These are phyloP conservation scores for Candida sanyiensis DNA, from an alignment of 805 yeast genomes.

Conservation along the genomic window DNA sequence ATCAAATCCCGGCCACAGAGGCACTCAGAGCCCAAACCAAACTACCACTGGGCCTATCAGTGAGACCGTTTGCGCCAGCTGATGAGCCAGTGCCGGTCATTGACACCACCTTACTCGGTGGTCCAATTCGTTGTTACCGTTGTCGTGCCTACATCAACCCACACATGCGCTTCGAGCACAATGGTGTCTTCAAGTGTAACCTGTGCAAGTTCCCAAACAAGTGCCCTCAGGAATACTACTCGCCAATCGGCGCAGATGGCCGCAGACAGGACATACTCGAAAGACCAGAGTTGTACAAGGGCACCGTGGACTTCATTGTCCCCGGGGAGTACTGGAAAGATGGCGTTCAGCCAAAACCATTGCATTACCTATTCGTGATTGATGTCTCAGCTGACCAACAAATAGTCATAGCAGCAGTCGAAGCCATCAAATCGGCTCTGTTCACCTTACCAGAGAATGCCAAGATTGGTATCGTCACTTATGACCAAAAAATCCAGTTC, in stretches of 20 bases:
- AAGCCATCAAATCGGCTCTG: conserved; percentile 59
- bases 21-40: conserved; percentile 60
- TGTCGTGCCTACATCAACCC: conserved; percentile 92
- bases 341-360: conserved; percentile 36
- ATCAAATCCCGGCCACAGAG: conserved; percentile 73
- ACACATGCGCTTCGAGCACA: conserved; percentile 56
- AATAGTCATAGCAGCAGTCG: conserved; percentile 58
- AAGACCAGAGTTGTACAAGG: conserved; percentile 73
- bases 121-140: conserved; percentile 86
- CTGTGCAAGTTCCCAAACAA: conserved; percentile 74
- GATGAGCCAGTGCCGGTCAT: conserved; percentile 54
- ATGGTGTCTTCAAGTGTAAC: conserved; percentile 71
- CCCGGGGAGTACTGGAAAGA: conserved; percentile 63
- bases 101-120: conserved; percentile 46
- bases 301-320: conserved; percentile 81
- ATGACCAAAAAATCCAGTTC: conserved; percentile 66
- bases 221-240: conserved; percentile 60
- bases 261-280: conserved; percentile 55
- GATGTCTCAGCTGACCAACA: conserved; percentile 63
- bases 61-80: conserved; percentile 78
- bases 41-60: conserved; percentile 74
- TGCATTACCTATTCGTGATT: conserved; percentile 67
- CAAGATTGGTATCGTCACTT: conserved; percentile 68
- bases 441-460: conserved; percentile 12
- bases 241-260: conserved; percentile 56